These are phyloP conservation scores for Pseudozyma hubeiensis DNA, from an alignment of 1,284 basidiomycete genomes.

Conservation along the genomic window DNA sequence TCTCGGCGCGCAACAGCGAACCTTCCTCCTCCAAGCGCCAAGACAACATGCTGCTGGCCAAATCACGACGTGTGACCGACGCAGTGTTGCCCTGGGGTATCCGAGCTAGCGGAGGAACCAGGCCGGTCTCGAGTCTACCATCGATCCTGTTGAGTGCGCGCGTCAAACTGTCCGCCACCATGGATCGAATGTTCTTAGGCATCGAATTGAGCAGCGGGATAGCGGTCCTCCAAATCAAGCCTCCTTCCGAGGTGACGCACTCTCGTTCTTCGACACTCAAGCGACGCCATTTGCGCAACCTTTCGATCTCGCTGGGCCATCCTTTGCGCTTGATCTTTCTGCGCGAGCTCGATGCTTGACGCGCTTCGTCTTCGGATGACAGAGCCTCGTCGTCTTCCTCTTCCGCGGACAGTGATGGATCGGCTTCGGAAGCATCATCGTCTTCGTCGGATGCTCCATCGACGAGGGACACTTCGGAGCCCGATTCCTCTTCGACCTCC, in stretches of 20 bases:
- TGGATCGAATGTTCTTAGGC: constrained; percentile 44
- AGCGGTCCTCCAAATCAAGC: constrained; percentile 50
- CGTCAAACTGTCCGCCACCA: constrained; percentile 32
- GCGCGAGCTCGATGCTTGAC: neutral
- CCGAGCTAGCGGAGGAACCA: constrained; percentile 39
- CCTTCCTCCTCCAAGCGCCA: constrained; percentile 48
- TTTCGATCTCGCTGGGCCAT: constrained; percentile 37
- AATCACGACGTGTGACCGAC: constrained; percentile 17
- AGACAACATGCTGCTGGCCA: constrained; percentile 38
- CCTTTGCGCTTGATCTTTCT: constrained; percentile 20
- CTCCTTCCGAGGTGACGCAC: constrained; percentile 49
- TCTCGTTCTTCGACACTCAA: constrained; percentile 47
- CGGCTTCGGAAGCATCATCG: constrained; percentile 20
- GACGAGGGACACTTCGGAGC: constrained; percentile 39
- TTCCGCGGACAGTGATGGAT: constrained; percentile 12
- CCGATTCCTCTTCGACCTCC: constrained; percentile 3
- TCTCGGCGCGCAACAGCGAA: constrained; percentile 16
- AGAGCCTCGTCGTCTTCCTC: constrained; percentile 12
- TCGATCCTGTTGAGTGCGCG: constrained; percentile 41
- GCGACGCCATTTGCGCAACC: constrained; percentile 45
- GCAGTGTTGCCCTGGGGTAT: constrained; percentile 18
- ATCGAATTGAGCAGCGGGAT: constrained; percentile 48
- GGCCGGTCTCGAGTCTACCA: constrained; percentile 29
- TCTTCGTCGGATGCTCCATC: constrained; percentile 39
- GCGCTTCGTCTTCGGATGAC: constrained; percentile 23